These are phyloP conservation scores for Phytophthora fragariae DNA, from an alignment of 352 stramenopile species.

Conservation along the genomic window DNA sequence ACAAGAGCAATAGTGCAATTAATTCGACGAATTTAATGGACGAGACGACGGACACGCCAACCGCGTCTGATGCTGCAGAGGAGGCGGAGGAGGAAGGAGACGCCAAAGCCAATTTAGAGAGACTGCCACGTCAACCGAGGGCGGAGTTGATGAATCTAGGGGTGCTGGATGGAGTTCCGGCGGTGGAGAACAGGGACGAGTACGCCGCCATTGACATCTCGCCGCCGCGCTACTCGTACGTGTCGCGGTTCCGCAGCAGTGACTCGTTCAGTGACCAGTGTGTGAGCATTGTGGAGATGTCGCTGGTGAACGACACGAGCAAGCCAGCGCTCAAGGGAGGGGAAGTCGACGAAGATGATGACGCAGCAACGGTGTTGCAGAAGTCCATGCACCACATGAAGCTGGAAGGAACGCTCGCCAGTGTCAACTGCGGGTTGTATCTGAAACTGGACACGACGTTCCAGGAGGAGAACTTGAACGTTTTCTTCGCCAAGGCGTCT, in stretches of 20 bases:
- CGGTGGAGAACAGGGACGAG: slow-evolving; percentile 68
- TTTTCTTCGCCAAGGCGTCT: slow-evolving; percentile 84
- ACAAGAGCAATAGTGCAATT: slow-evolving; percentile 9
- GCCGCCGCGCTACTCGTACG: slow-evolving; percentile 80
- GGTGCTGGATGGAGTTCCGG: slow-evolving; percentile 69
- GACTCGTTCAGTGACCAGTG: slow-evolving; percentile 88
- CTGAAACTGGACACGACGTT: slow-evolving; percentile 79
- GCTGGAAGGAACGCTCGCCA: slow-evolving; percentile 68
- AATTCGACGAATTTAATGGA: slow-evolving; percentile 29
- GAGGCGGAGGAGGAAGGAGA: slow-evolving; percentile 39
- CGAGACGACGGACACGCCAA: slow-evolving; percentile 19
- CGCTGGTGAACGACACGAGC: slow-evolving; percentile 55
- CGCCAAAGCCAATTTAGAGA: slow-evolving; percentile 35
- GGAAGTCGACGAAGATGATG: slow-evolving; percentile 42
- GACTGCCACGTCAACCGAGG: slow-evolving; percentile 45
- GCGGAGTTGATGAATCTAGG: slow-evolving; percentile 68
- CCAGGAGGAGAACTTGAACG: slow-evolving; percentile 84
- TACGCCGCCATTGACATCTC: slow-evolving; percentile 81
- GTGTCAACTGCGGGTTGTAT: slow-evolving; percentile 83
- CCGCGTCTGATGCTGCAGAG: slow-evolving; percentile 4
- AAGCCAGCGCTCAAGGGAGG: slow-evolving; percentile 19
- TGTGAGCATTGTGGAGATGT: slow-evolving; percentile 84
- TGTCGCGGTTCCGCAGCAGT: slow-evolving; percentile 80
- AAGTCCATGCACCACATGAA: slow-evolving; percentile 60
- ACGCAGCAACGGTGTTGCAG: slow-evolving; percentile 43